Evolutionary conservation across 2,329 filamentous ascomycete species (phyloP), one percentile per base, ranked within the genome.

Genomic region (Colletotrichum sp.): DNA sequence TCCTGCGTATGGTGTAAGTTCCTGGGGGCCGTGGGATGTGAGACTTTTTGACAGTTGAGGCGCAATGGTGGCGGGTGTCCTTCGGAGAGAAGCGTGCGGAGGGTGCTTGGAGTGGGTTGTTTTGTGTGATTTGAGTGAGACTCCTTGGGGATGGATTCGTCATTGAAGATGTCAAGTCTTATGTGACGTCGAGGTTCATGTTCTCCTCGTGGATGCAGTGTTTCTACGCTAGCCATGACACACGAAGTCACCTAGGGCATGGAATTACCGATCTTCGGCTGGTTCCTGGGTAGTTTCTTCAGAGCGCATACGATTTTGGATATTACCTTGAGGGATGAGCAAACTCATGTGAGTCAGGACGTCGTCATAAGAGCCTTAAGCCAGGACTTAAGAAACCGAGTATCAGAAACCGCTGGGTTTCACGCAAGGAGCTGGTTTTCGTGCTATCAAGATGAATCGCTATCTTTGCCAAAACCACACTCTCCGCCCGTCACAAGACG

Each of bases 201-300:
- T 10, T n/a, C 2, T 43, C 5, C 1, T 1, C 7, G 16, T 1
- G 36, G 16, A 18, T 2, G 7, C 0, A 1, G 18, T 18, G 8
- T 5, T 10, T 3, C 2, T 3, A n/a, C 38, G 16, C 38, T 1
- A 4, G 38, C 3, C 8, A 43, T 43, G 38, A 43, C 36, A 2
- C 16, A 18, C 4, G 16, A 10, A 9, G 16, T 43, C 18, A 43
- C 0, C 16, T 4, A 18, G 0, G 16, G 18, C 18, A 43, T 3
- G 18, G 38, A 43, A n/a, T 4, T 43, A 43, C 7, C 8, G 34
- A 16, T 38, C 36, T 18, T 38, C 14, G 34, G 34, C 34, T 36
- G 34, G 34, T 36, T 2, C 16, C 34, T 36, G 34, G 34, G 34
- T 36, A 36, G 34, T 8, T 36, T 36, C 34, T 36, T 36, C 2